phyloP scores from a whole-genome alignment of 2,329 filamentous ascomycete genomes.

The Aspergillus awamori region DNA sequence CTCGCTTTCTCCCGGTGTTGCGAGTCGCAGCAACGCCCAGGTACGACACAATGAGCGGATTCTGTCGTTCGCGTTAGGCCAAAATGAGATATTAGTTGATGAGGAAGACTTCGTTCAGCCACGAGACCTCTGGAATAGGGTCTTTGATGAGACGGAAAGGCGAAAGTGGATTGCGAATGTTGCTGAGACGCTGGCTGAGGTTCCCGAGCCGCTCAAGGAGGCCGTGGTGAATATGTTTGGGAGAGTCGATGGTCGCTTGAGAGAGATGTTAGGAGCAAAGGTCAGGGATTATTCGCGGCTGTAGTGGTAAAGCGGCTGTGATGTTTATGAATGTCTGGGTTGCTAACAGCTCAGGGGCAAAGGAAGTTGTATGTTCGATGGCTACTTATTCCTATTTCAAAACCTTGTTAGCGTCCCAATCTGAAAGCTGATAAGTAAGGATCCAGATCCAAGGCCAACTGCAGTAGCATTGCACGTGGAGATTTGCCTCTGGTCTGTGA shows the following conservation, averaged over 20 bases:
- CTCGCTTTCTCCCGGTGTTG: slow-evolving; percentile 24
- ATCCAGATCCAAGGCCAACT: too few relatives aligned
- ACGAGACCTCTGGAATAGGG: slow-evolving; percentile 31
- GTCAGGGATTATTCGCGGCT: neutral
- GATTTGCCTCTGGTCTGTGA: too few relatives aligned
- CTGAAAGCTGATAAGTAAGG: too few relatives aligned
- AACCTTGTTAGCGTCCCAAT: too few relatives aligned
- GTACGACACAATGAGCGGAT: slow-evolving; percentile 27
- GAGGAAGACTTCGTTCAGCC: slow-evolving; percentile 37
- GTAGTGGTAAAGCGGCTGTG: neutral
- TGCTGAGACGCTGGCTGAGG: slow-evolving; percentile 24
- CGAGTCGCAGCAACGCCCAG: slow-evolving; percentile 16
- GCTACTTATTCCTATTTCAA: too few relatives aligned
- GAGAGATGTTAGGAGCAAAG: slow-evolving; percentile 18
- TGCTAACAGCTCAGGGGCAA: neutral
- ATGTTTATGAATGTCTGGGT: neutral
- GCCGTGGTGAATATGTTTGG: slow-evolving; percentile 24
- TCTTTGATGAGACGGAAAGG: slow-evolving; percentile 29
- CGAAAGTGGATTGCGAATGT: slow-evolving; percentile 27
- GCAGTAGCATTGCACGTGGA: too few relatives aligned
- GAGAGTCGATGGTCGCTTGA: slow-evolving; percentile 23
- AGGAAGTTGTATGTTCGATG: too few relatives aligned
- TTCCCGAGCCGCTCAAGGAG: slow-evolving; percentile 22
- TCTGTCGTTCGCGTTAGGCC: slow-evolving; percentile 23
- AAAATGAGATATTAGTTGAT: slow-evolving; percentile 27